A percentile compares a stretch with the other conserved stretches of the same genome.
Conservation (phyloP, 2,329 filamentous ascomycete genomes). For the Arthrocladium fulminans region DNA sequence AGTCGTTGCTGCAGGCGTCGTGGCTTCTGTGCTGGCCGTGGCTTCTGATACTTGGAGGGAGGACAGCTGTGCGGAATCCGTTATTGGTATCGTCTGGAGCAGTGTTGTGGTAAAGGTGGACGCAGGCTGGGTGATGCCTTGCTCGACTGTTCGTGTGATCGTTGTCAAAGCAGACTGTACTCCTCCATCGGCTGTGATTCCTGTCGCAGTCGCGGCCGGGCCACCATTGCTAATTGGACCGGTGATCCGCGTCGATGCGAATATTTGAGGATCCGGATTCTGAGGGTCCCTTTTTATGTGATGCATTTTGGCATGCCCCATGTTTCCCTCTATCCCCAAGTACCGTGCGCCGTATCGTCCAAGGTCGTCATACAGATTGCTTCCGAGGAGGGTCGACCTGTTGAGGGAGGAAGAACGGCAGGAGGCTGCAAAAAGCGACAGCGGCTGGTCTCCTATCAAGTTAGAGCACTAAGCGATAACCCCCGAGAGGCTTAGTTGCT, state of each 20-base stretch:
- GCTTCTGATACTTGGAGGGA: constrained; percentile 16
- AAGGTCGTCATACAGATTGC: not conserved
- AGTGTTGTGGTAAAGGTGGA: constrained; percentile 12
- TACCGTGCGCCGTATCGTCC: not conserved
- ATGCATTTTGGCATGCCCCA: constrained; percentile 6
- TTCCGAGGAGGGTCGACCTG: not conserved
- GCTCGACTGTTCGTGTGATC: constrained; percentile 13
- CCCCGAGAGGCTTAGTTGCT: not conserved
- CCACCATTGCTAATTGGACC: constrained; percentile 6
- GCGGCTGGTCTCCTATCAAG: not conserved
- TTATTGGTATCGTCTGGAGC: constrained; percentile 13
- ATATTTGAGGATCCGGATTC: not conserved
- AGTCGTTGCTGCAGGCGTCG: constrained; percentile 26
- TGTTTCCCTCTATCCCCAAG: not conserved
- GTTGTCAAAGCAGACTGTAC: constrained; percentile 17
- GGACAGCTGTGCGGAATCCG: constrained; percentile 17
- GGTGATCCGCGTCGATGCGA: not conserved
- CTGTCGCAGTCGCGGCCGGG: constrained; percentile 10
- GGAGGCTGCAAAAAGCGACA: not conserved
- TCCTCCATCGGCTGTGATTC: constrained; percentile 11
- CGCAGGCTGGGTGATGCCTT: constrained; percentile 10
- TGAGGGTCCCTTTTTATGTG: constrained; percentile 6
- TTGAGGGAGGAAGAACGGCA: not conserved
- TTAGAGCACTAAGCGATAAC: not conserved
- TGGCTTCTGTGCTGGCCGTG: constrained; percentile 3